phyloP scores from a whole-genome alignment of 2,329 filamentous ascomycete genomes.

The Fusarium verrucosum region DNA sequence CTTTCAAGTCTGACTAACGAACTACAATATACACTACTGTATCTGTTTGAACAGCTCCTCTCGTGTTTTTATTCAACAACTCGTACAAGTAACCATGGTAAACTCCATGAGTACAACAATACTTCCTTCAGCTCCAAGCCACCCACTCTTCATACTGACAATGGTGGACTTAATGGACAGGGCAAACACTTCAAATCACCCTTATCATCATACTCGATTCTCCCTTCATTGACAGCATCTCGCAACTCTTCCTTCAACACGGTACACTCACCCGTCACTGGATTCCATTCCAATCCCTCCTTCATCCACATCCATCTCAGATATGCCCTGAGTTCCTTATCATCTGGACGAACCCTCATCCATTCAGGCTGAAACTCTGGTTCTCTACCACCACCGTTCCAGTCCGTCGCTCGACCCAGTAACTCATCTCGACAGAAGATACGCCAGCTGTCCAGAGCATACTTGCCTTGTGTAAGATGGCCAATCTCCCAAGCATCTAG shows the following conservation, averaged over 20 bases:
- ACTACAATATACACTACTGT: too few relatives aligned
- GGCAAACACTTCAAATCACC: constrained; percentile 53
- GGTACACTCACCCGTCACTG: constrained; percentile 70
- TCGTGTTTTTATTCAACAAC: not conserved
- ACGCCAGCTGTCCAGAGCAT: constrained; percentile 89
- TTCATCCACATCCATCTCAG: constrained; percentile 92
- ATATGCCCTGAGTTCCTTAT: constrained; percentile 90
- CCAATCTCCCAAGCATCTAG: constrained; percentile 80
- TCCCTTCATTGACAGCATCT: constrained; percentile 64
- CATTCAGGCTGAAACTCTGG: constrained; percentile 82
- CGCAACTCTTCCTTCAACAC: constrained; percentile 63
- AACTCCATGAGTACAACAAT: not conserved
- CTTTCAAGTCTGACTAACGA: not conserved
- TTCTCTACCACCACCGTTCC: constrained; percentile 66
- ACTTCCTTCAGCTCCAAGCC: not conserved
- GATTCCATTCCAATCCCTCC: constrained; percentile 85
- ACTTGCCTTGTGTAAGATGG: constrained; percentile 82
- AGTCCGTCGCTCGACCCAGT: constrained; percentile 71
- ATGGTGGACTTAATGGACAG: not conserved
- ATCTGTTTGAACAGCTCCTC: not conserved
- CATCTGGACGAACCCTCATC: constrained; percentile 83
- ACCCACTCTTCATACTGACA: not conserved
- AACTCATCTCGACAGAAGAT: constrained; percentile 90
- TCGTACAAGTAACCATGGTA: not conserved
- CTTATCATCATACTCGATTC: constrained; percentile 64